Evolutionary conservation across 495 filamentous ascomycete genomes (phyloP), one percentile per base, ranked within the genome.

Genomic region (Diplogelasinospora grovesii): DNA sequence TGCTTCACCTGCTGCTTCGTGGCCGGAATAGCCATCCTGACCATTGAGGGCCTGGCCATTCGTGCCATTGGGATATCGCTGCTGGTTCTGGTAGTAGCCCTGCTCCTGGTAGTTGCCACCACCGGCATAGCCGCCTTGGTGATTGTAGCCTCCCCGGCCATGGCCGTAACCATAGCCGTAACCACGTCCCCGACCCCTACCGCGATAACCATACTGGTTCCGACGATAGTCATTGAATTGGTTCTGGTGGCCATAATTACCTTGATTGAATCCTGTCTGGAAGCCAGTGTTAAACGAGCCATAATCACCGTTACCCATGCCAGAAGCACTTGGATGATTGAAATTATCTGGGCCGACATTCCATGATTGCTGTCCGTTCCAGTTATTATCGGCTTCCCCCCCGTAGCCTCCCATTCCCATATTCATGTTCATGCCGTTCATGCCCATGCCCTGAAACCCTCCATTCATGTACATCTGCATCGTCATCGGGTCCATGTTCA

Each of bases 371-470:
- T 82, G 75, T 60, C 72, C 70, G 70, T 70, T 78, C 78, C 78
- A 82, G 59, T 69, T 74, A 69, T 74, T 65, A 65, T 69, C 65
- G 63, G 73, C 61, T 57, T 70, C 65, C 43, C 53, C 54, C 14
- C 81, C 78, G 73, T 78, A 89, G 51, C 81, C 85, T 66, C 81
- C 84, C 78, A 82, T 81, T 53, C 81, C 81, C 85, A 92, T 88
- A 64, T 82, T 85, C 77, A 82, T 85, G 70, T 79, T 85, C 85
- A 88, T 89, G 71, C 82, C 82, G 77, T 81, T 82, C 83, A 90
- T 90, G 75, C 82, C 85, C 83, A 89, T 88, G 70, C 80, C 81
- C 61, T 76, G 75, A 58, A 75, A 90, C 43, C 83, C 85, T 63
- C 83, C 82, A 57, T 65, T 75, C 71, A 77, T 75, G 75, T 85